These are phyloP conservation scores for Pugionium dolabratum DNA, from an alignment of 345 rosid species.

Conservation along the genomic window DNA sequence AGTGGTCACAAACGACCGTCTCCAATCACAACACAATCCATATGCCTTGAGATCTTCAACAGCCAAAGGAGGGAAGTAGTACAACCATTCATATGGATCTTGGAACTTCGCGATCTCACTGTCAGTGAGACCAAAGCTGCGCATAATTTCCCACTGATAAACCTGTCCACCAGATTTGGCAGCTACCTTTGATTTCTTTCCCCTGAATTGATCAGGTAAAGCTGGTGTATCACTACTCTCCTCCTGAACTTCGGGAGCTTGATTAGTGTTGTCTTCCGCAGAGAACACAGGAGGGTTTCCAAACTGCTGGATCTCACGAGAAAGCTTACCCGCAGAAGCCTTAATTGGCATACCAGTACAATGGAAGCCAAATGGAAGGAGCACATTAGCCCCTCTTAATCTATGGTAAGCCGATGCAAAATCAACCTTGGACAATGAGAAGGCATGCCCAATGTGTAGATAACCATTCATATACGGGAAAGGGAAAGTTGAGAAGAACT, in stretches of 20 bases:
- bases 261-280: constrained; percentile 32
- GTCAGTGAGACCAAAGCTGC: constrained; percentile 78
- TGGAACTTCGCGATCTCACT: constrained; percentile 67
- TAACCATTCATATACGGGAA: constrained; percentile 86
- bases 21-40: constrained; percentile 95
- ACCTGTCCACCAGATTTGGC: constrained; percentile 81
- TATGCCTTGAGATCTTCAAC: constrained; percentile 72
- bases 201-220: constrained; percentile 62
- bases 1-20: constrained; percentile 87
- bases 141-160: constrained; percentile 96
- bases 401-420: constrained; percentile 92
- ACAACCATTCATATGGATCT: constrained; percentile 77
- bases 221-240: constrained; percentile 40
- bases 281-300: constrained; percentile 77
- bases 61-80: constrained; percentile 78
- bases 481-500: constrained; percentile 78
- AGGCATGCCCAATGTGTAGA: constrained; percentile 81
- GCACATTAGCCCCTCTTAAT: constrained; percentile 81
- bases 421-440: constrained; percentile 77
- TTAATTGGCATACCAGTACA: constrained; percentile 98
- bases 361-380: constrained; percentile 86
- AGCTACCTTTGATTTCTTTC: constrained; percentile 84
- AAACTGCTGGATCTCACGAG: constrained; percentile 63
- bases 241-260: constrained; percentile 42
- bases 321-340: constrained; percentile 93